A percentile compares a stretch with the other conserved stretches of the same genome.
Evolutionary conservation across 768 basidiomycete genomes (phyloP).

Genomic region (Tylopilus sp.): DNA sequence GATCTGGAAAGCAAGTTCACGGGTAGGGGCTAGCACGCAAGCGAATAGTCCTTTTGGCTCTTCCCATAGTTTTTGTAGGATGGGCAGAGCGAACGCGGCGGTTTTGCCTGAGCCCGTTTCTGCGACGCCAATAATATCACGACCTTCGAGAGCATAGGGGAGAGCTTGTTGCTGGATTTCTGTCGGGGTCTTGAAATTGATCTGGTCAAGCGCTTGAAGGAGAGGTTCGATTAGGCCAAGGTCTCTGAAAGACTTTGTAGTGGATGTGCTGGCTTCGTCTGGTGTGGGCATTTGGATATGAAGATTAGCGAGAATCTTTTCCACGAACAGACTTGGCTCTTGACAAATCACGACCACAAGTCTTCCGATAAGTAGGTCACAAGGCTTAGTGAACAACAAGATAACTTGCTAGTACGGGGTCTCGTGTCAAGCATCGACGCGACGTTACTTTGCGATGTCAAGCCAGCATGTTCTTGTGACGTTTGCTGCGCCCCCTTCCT

Average conservation of each 20-base stretch:
- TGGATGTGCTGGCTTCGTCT: slow-evolving; percentile 55
- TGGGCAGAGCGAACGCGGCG: slow-evolving; percentile 93
- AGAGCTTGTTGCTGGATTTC: slow-evolving; percentile 85
- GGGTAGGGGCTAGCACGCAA: slow-evolving; percentile 93
- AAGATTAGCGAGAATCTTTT: not conserved
- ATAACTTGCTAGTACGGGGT: not conserved
- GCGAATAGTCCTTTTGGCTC: slow-evolving; percentile 93
- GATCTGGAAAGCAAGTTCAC: slow-evolving; percentile 97
- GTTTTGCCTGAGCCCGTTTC: slow-evolving; percentile 98
- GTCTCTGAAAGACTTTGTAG: slow-evolving; percentile 62
- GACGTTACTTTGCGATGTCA: slow-evolving; percentile 26
- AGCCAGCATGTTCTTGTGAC: slow-evolving; percentile 61
- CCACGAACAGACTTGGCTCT: slow-evolving; percentile 9
- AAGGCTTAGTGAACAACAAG: not conserved
- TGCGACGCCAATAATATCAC: slow-evolving; percentile 98
- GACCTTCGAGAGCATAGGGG: slow-evolving; percentile 84
- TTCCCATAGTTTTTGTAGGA: slow-evolving; percentile 94
- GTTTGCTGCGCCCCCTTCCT: slow-evolving; percentile 59
- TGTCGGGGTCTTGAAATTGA: slow-evolving; percentile 84
- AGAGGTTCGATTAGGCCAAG: slow-evolving; percentile 90
- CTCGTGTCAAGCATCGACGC: not conserved
- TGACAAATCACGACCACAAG: not conserved
- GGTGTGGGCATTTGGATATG: slow-evolving; percentile 51
- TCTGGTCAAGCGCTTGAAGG: slow-evolving; percentile 75
- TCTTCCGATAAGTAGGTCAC: not conserved